Evolutionary conservation across 306 rosid species (phyloP).

Genomic region (Potentilla sterilis): DNA sequence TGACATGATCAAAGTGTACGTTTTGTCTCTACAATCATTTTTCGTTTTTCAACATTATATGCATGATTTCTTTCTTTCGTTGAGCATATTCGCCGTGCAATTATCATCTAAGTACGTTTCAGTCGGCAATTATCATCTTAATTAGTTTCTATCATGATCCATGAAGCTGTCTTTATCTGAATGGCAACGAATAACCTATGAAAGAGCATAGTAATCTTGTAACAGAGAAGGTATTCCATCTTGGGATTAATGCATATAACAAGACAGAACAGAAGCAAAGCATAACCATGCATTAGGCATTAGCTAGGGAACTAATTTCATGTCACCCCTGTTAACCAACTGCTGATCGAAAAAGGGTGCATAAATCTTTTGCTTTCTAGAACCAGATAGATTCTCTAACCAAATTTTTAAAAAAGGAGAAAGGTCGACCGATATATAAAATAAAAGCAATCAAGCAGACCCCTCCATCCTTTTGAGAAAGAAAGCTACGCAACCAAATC

Average conservation of each 20-base stretch:
- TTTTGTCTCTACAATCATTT: constrained; percentile 2
- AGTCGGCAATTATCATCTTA: background rate
- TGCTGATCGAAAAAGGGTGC: background rate
- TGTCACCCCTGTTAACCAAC: background rate
- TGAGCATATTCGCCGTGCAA: background rate
- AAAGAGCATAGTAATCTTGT: background rate
- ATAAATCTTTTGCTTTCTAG: background rate
- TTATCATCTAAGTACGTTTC: background rate
- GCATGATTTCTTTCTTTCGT: background rate
- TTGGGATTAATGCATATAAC: background rate
- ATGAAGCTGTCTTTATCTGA: background rate
- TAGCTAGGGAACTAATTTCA: background rate
- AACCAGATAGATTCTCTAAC: constrained; percentile 1
- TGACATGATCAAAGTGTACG: constrained; percentile 8
- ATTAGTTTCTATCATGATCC: background rate
- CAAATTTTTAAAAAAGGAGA: background rate
- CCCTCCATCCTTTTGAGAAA: background rate
- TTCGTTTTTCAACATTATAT: background rate
- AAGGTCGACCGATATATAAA: background rate
- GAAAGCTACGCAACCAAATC: constrained; percentile 3
- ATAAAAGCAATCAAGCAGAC: constrained; percentile 4
- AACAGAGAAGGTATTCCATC: background rate
- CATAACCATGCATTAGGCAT: background rate
- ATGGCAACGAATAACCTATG: background rate
- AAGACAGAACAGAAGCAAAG: constrained; percentile 10